Evolutionary conservation across 2,329 filamentous ascomycete species (phyloP).

Genomic region (Aspergillus pseudonomiae): DNA sequence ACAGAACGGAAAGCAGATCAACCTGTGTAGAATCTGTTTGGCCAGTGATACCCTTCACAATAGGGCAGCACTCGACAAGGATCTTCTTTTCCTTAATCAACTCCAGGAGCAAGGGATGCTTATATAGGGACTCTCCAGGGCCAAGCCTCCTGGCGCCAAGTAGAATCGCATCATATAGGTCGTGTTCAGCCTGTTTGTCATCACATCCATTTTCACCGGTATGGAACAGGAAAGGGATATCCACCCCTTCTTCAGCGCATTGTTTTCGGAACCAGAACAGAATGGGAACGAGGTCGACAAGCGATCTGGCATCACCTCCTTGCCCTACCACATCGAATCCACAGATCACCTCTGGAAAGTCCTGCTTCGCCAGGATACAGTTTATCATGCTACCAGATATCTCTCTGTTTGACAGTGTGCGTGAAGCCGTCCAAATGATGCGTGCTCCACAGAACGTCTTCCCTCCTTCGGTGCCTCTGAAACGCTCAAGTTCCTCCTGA

Average conservation of each 20-base stretch:
- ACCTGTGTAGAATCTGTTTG: slow-evolving; percentile 75
- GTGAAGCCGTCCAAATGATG: slow-evolving; percentile 81
- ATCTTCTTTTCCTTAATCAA: slow-evolving; percentile 88
- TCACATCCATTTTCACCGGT: slow-evolving; percentile 85
- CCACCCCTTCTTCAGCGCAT: slow-evolving; percentile 74
- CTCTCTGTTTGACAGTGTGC: slow-evolving; percentile 63
- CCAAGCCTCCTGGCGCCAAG: slow-evolving; percentile 87
- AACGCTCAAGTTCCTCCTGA: slow-evolving; percentile 75
- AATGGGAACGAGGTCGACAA: slow-evolving; percentile 77
- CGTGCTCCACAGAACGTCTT: slow-evolving; percentile 80
- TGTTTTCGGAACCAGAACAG: slow-evolving; percentile 92
- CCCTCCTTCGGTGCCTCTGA: slow-evolving; percentile 72
- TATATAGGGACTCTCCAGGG: slow-evolving; percentile 85
- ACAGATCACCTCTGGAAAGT: slow-evolving; percentile 76
- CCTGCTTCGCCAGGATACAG: slow-evolving; percentile 79
- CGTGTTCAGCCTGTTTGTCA: slow-evolving; percentile 75
- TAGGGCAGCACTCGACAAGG: slow-evolving; percentile 85
- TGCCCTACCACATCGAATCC: slow-evolving; percentile 91
- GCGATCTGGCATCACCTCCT: slow-evolving; percentile 76
- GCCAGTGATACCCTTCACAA: slow-evolving; percentile 84
- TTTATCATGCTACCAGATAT: slow-evolving; percentile 83
- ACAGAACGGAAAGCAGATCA: slow-evolving; percentile 79
- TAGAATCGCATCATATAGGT: slow-evolving; percentile 86
- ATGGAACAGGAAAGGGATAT: slow-evolving; percentile 95
- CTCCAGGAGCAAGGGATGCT: slow-evolving; percentile 85